Conservation (phyloP, 371 early-diverging fungal species). For the Gilbertella persicaria region DNA sequence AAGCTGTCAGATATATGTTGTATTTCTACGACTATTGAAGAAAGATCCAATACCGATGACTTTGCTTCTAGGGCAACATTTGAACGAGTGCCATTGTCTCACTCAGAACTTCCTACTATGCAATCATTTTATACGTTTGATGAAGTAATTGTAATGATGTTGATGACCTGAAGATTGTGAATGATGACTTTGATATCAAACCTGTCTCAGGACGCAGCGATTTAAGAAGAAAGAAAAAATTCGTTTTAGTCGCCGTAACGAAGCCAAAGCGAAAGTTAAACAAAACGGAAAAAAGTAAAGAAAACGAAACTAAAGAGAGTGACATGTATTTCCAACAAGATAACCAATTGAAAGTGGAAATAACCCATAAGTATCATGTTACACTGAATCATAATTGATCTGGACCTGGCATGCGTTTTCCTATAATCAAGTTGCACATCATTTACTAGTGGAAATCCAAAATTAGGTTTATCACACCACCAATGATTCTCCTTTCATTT, state of each 20-base stretch:
- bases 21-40: slow-evolving; percentile 21
- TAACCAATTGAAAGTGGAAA: background rate
- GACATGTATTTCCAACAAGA: no score
- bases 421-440: background rate
- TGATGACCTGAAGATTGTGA: slow-evolving; percentile 9
- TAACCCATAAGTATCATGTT: slow-evolving; percentile 1
- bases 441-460: background rate
- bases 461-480: no score
- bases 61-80: slow-evolving; percentile 12
- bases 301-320: no score
- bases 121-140: slow-evolving; percentile 11
- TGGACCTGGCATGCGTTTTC: slow-evolving; percentile 8
- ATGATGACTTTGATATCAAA: slow-evolving; percentile 6
- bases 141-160: slow-evolving; percentile 11
- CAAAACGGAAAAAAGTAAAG: no score
- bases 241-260: slow-evolving; percentile 11
- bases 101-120: slow-evolving; percentile 18
- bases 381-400: slow-evolving; percentile 6
- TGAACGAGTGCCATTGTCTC: slow-evolving; percentile 21
- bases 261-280: background rate
- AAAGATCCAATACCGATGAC: slow-evolving; percentile 10
- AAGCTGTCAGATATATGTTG: slow-evolving; percentile 11
- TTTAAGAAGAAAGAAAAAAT: slow-evolving; percentile 10
- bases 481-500: no score
- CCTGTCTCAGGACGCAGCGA: slow-evolving; percentile 14